These are phyloP conservation scores for Rhazya stricta DNA, from an alignment of 257 asterid genomes.

Conservation along the genomic window DNA sequence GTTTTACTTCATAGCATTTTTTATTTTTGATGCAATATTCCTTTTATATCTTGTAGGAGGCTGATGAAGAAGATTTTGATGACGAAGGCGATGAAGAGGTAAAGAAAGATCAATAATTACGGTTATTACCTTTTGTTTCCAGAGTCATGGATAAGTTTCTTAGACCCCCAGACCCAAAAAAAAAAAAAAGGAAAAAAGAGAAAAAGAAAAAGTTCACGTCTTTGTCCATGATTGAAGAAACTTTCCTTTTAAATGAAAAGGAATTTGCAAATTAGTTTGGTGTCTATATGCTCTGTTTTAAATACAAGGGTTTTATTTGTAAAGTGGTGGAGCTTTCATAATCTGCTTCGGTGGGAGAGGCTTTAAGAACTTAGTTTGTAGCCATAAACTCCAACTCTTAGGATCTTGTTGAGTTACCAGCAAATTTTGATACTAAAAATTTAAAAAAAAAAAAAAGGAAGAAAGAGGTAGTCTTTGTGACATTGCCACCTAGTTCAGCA, in stretches of 20 bases:
- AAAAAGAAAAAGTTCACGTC: neutral
- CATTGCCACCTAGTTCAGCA: too few relatives aligned
- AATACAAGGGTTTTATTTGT: neutral
- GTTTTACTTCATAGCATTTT: neutral
- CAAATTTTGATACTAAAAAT: neutral
- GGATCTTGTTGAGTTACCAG: neutral
- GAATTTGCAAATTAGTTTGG: neutral
- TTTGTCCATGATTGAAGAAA: too few relatives aligned
- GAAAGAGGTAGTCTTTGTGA: too few relatives aligned
- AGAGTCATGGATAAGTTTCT: neutral
- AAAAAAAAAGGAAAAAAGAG: neutral
- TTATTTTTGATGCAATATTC: neutral
- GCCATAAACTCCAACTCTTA: neutral
- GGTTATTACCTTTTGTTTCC: neutral
- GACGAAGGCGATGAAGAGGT: conserved; percentile 41
- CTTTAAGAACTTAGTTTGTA: neutral
- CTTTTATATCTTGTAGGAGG: conserved; percentile 22
- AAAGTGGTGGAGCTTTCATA: neutral
- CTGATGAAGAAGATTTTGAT: conserved; percentile 42
- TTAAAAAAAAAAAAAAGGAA: too few relatives aligned
- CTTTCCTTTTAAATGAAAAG: too few relatives aligned
- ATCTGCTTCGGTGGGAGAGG: neutral
- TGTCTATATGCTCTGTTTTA: neutral
- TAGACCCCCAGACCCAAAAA: neutral
- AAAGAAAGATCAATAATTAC: neutral